These are phyloP conservation scores for Wickerhamomyces silvicola DNA, from an alignment of 805 yeast genomes.

Conservation along the genomic window DNA sequence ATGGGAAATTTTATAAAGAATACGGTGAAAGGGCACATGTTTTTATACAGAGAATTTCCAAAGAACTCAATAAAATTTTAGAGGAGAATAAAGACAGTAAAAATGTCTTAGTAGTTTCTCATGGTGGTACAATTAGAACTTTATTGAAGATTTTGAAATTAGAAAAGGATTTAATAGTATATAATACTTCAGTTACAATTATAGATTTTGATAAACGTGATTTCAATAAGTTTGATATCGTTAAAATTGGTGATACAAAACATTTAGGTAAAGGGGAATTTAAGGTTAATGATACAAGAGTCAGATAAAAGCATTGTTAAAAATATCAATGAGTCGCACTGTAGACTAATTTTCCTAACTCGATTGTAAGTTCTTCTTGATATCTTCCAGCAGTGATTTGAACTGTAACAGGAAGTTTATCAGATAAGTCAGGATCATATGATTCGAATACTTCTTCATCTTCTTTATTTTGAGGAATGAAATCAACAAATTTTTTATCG, in stretches of 20 bases:
- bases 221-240: conserved; percentile 36
- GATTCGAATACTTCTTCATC: conserved; percentile 39
- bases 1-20: conserved; percentile 49
- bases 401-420: conserved; percentile 59
- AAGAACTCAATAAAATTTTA: conserved; percentile 38
- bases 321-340: background rate
- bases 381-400: conserved; percentile 56
- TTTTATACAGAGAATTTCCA: conserved; percentile 42
- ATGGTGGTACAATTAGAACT: conserved; percentile 75
- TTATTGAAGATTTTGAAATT: conserved; percentile 44
- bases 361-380: conserved; percentile 44
- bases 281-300: conserved; percentile 42
- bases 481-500: conserved; percentile 27
- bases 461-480: conserved; percentile 29
- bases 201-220: conserved; percentile 45
- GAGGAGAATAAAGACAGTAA: conserved; percentile 27
- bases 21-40: conserved; percentile 54
- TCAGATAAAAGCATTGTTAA: conserved; percentile 10
- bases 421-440: conserved; percentile 45
- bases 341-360: background rate
- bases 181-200: conserved; percentile 67
- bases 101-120: conserved; percentile 62
- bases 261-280: conserved; percentile 56
- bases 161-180: conserved; percentile 49
- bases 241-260: conserved; percentile 55